Percentiles rank a stretch among this genome's conserved stretches.
These are phyloP conservation scores for Globisporangium abappressorium DNA, from an alignment of 352 stramenopile species.

Conservation along the genomic window DNA sequence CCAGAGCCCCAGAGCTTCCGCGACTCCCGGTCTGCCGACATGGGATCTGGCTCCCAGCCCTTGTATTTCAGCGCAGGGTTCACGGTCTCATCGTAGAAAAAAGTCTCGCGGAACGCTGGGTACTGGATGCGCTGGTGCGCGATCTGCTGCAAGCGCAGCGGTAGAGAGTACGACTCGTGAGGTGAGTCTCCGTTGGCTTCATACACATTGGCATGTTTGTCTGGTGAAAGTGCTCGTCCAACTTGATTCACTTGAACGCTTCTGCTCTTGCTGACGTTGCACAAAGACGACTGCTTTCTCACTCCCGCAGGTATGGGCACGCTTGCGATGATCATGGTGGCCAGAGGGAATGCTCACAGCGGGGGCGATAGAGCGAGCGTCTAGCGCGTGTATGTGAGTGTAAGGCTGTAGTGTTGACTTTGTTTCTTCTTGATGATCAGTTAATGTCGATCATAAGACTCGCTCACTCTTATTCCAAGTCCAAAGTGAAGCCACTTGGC, in stretches of 20 bases:
- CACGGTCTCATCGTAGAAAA: conserved; percentile 52
- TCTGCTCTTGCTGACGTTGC: neutral
- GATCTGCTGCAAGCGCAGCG: conserved; percentile 13
- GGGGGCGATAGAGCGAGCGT: neutral
- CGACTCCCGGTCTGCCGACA: conserved; percentile 38
- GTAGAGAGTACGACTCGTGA: neutral
- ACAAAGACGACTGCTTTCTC: neutral
- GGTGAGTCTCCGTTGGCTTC: neutral
- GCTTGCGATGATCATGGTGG: conserved; percentile 17
- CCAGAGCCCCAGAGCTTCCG: conserved; percentile 48
- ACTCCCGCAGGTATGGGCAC: neutral
- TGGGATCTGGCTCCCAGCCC: conserved; percentile 28
- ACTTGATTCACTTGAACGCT: neutral
- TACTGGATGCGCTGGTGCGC: conserved; percentile 29
- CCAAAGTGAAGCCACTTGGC: conserved; percentile 6
- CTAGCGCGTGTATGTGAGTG: neutral
- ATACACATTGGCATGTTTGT: neutral
- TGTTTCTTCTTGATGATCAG: neutral
- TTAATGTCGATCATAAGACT: neutral
- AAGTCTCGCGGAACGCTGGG: conserved; percentile 55
- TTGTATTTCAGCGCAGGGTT: conserved; percentile 48
- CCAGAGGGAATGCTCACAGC: neutral
- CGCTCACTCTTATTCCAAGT: conserved; percentile 4
- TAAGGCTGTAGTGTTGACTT: neutral
- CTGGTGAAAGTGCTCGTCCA: neutral